Evolutionary conservation across 2,329 filamentous ascomycete genomes (phyloP), one percentile per base, ranked within the genome.

Genomic region (Penicillium sp.): DNA sequence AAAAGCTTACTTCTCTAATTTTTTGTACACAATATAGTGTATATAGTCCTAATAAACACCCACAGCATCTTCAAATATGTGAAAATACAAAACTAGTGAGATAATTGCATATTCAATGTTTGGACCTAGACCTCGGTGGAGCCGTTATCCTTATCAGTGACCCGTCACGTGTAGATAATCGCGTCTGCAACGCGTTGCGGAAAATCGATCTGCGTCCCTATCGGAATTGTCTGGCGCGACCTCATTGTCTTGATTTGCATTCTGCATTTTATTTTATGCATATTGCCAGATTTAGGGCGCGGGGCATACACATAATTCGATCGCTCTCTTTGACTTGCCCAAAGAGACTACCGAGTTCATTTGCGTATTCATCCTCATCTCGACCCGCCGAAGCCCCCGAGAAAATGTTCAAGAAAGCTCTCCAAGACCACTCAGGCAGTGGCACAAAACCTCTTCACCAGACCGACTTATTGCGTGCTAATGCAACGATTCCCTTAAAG

Each of bases 371-470:
- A 55, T 69, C 68, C 25, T 62, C 63, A 43, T 51, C 62, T 38
- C 65, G 66, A 53, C 59, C 55, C 43, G 51, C 48, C 47, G 43
- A 51, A 38, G 61, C 47, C 47, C 10, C 48, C 38, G 31, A 64
- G 50, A 61, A 65, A 51, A 78, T 78, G 75, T 78, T 78, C 52
- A 72, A 72, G 42, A 77, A 75, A 59, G 75, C 75, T n/a, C 68
- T 77, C 8, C 70, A 73, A 51, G 71, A 75, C 36, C 73, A 77
- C 63, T 66, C 74, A 7, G 70, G 64, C 27, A 66, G 66, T 38
- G 63, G 65, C 9, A 53, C 68, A 13, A 75, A 71, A 42, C 67
- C 73, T 13, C 67, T 76, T n/a, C 68, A 73, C 17, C 69, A 74
- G 44, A 65, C 74, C 4, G 73, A 64, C 36, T 57, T 69, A 6